Evolutionary conservation across 176 grass and related monocot species (phyloP).

Genomic region (Rhynchospora tenuis): DNA sequence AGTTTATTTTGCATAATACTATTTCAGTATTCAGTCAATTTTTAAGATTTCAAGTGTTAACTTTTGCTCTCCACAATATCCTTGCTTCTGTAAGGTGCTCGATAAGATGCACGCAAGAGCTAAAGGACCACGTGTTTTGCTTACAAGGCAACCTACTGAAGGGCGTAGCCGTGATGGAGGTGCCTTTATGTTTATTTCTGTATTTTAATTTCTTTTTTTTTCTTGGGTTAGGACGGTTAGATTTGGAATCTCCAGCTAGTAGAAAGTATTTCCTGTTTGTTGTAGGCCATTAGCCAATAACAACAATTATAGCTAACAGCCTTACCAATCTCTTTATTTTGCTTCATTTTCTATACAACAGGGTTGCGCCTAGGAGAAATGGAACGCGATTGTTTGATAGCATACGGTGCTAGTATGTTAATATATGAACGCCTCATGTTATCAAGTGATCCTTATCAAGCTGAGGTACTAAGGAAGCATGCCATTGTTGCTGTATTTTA

Average conservation of each 20-base stretch:
- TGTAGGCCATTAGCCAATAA: not conserved
- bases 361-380: conserved; percentile 93
- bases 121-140: conserved; percentile 58
- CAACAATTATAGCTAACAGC: too few species aligned
- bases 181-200: conserved; percentile 24
- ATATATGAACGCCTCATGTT: conserved; percentile 91
- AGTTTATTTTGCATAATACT: not conserved
- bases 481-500: not conserved
- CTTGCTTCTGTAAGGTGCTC: conserved; percentile 49
- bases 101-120: conserved; percentile 99
- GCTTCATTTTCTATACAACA: conserved; percentile 20
- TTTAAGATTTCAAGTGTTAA: conserved; percentile 10
- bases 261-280: not conserved
- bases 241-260: not conserved
- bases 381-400: conserved; percentile 98
- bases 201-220: not conserved
- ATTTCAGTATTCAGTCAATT: conserved; percentile 11
- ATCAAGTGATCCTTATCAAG: conserved; percentile 97
- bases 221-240: not conserved
- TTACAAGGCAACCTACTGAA: conserved; percentile 94
- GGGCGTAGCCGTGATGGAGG: conserved; percentile 93
- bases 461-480: conserved; percentile 53
- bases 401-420: conserved; percentile 93
- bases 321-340: not conserved
- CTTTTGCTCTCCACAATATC: not conserved